These are phyloP conservation scores for Ogataea hybrid DNA, from an alignment of 1,139 yeast species.

Conservation along the genomic window DNA sequence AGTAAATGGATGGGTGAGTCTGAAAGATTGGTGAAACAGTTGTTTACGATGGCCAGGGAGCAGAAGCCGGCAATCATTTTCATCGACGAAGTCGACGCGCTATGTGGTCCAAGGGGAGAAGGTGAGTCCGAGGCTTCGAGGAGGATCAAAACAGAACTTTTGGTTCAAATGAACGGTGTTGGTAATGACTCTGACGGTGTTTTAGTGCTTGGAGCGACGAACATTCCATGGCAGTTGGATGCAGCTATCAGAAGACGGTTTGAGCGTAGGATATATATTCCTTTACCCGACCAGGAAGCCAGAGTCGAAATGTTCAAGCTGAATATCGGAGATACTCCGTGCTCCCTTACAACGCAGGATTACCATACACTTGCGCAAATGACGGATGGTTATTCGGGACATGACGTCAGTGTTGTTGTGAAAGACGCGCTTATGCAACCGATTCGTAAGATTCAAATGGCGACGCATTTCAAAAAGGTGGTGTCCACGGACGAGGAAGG, in stretches of 20 bases:
- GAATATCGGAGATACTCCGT: constrained; percentile 88
- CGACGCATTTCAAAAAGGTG: constrained; percentile 85
- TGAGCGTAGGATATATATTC: constrained; percentile 90
- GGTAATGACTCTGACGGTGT: constrained; percentile 95
- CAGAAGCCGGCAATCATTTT: constrained; percentile 93
- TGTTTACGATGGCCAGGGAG: constrained; percentile 95
- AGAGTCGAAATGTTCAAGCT: constrained; percentile 92
- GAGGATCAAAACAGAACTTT: constrained; percentile 91
- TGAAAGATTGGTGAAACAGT: constrained; percentile 90
- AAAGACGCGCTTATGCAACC: constrained; percentile 99
- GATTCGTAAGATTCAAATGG: constrained; percentile 89
- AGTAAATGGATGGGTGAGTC: constrained; percentile 99
- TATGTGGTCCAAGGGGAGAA: constrained; percentile 98
- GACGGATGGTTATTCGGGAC: constrained; percentile 98
- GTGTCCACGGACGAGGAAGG: constrained; percentile 33
- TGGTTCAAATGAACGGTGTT: constrained; percentile 99
- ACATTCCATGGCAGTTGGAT: constrained; percentile 98
- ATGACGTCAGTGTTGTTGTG: constrained; percentile 94
- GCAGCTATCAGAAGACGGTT: constrained; percentile 97
- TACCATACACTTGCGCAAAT: constrained; percentile 78
- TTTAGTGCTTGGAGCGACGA: constrained; percentile 94
- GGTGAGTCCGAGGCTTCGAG: constrained; percentile 97
- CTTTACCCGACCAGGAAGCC: constrained; percentile 90
- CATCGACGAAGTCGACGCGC: constrained; percentile 96
- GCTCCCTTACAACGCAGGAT: constrained; percentile 71